Evolutionary conservation across 202 grass and related monocot genomes (phyloP).

Genomic region (Musa balbisiana): DNA sequence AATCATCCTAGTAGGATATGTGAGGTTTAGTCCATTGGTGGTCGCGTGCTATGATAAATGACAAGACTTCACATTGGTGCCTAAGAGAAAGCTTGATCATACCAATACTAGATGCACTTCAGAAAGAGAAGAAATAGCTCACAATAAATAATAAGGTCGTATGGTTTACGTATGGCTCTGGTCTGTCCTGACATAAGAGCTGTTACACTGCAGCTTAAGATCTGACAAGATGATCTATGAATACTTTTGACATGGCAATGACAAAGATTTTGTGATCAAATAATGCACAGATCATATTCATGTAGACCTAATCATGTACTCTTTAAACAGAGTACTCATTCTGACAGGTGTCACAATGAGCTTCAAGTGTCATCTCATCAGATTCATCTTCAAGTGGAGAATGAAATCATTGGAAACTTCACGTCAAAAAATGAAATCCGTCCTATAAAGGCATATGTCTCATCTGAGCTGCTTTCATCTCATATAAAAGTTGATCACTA

Average conservation of each 20-base stretch:
- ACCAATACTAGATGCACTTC: too few species aligned
- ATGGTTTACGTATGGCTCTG: too few species aligned
- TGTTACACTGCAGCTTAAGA: neutral
- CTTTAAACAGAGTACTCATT: conserved; percentile 4
- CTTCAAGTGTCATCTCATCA: conserved; percentile 60
- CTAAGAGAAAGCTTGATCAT: too few species aligned
- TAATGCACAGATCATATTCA: neutral
- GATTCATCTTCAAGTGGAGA: conserved; percentile 69
- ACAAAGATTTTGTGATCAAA: neutral
- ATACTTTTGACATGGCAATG: too few species aligned
- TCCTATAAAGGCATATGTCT: conserved; percentile 59
- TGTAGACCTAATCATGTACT: neutral
- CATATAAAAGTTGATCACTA: conserved; percentile 74
- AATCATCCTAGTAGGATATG: too few species aligned
- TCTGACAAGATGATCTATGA: neutral
- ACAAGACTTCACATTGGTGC: too few species aligned
- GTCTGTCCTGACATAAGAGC: too few species aligned
- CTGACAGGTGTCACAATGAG: conserved; percentile 57
- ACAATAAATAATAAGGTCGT: too few species aligned
- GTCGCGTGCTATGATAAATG: too few species aligned
- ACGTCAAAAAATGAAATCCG: neutral
- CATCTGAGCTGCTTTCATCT: conserved; percentile 60
- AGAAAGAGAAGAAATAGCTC: too few species aligned
- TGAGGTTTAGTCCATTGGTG: too few species aligned
- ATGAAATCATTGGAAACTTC: neutral